Percentiles rank a stretch among this genome's conserved stretches.
phyloP scores from a whole-genome alignment of 129 eudicot genomes.

The carrot (Daucus carota) region DH1_v3.0 NC_030383.2:59718001-59718500 shows the following conservation, averaged over 20 bases:
- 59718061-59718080: neutral
- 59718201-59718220: neutral
- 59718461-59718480: neutral
- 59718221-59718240: neutral
- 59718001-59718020: slow-evolving; percentile 64
- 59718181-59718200: neutral
- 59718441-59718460: neutral
- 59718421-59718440: neutral
- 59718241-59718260: slow-evolving; percentile 9
- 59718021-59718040: neutral
- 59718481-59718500: neutral
- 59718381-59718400: slow-evolving; percentile 91
- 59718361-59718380: slow-evolving; percentile 82
- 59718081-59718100: neutral
- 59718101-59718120: neutral
- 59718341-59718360: slow-evolving; percentile 75
- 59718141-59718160: neutral
- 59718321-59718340: slow-evolving; percentile 75
- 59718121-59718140: neutral
- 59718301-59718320: slow-evolving; percentile 59
- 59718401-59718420: neutral
- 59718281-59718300: slow-evolving; percentile 43
- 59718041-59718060: neutral
- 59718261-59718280: slow-evolving; percentile 4
- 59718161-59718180: neutral